phyloP scores from a whole-genome alignment of 768 basidiomycete genomes.

The Hortiboletus flavorubellus region DNA sequence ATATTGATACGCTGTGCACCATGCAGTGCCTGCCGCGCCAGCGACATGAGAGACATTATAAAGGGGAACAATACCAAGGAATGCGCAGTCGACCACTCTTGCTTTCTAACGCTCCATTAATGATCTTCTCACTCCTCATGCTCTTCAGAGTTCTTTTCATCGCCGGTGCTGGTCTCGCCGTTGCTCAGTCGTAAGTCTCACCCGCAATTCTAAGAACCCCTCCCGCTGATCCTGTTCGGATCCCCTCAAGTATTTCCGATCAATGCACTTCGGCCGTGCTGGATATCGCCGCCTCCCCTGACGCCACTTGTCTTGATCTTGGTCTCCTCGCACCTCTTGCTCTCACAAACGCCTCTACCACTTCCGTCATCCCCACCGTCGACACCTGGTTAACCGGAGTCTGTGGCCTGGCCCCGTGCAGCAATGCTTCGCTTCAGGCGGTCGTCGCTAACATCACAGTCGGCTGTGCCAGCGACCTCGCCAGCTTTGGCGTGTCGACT shows the following conservation, averaged over 20 bases:
- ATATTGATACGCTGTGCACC: not conserved
- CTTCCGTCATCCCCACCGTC: conserved; percentile 41
- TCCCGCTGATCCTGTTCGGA: not conserved
- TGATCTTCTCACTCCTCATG: conserved; percentile 14
- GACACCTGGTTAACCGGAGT: conserved; percentile 59
- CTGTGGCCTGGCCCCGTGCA: conserved; percentile 52
- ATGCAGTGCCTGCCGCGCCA: not conserved
- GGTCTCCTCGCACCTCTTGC: conserved; percentile 29
- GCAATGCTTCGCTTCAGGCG: conserved; percentile 53
- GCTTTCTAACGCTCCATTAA: not conserved
- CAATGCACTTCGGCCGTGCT: conserved; percentile 49
- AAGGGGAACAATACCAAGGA: not conserved
- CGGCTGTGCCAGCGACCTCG: conserved; percentile 46
- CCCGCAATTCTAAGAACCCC: not conserved
- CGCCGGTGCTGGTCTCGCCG: conserved; percentile 34
- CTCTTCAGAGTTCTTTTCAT: conserved; percentile 27
- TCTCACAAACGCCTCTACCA: conserved; percentile 19
- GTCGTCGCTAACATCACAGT: conserved; percentile 52
- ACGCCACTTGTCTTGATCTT: conserved; percentile 42
- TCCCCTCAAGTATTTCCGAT: conserved; percentile 12
- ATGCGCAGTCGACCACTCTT: conserved; percentile 12
- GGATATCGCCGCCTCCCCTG: conserved; percentile 36
- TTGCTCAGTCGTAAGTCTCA: conserved; percentile 44
- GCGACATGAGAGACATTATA: conserved; percentile 8
- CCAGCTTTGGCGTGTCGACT: conserved; percentile 21